Evolutionary conservation across 495 filamentous ascomycete species (phyloP), one percentile per base, ranked within the genome.

Genomic region (Hypoxylon cercidicola): DNA sequence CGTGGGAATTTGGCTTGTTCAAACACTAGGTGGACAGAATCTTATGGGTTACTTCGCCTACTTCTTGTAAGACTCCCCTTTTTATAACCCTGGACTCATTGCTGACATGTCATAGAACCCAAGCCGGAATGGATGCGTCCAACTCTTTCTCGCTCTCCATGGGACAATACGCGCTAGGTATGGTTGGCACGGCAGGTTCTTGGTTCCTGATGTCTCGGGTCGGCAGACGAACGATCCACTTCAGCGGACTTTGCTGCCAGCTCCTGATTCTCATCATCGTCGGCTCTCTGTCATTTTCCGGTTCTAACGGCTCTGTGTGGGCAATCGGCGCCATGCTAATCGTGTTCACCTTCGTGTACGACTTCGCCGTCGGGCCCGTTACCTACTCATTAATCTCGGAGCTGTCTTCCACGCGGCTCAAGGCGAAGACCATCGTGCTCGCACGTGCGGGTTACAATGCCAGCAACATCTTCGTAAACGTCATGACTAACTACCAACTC

Each of bases 21-120:
- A 92, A 71, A 87, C 86, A 8, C 74, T 90, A 0, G 82, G 82
- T 8, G 89, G 89, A 34, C 86, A 86, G 60, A 82, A 86, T 3
- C 86, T 93, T 68, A 87, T 85, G 71, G 88, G 88, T 20, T 91
- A 88, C 72, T 87, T 84, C 21, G 86, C 87, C 11, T 89, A 90
- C 69, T 92, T 91, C 75, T 75, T 88, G 64, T 62, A 68, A 53
- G 57, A 16, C 7, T 44, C n/a, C 18, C 12, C 15, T 34, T 35
- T 5, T 16, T 35, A 12, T 10, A 13, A 28, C 6, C 1, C 8
- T n/a, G 15, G 10, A 2, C 25, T 21, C 9, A 13, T 9, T 35
- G 13, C 45, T 62, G 13, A 67, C 39, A 34, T 9, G 6, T 41
- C n/a, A 20, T 18, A 67, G 64, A 63, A 77, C 85, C 39, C 85